Base-by-base conservation (phyloP, 1,139 yeast genomes). In the Hyphopichia burtonii region DNA sequence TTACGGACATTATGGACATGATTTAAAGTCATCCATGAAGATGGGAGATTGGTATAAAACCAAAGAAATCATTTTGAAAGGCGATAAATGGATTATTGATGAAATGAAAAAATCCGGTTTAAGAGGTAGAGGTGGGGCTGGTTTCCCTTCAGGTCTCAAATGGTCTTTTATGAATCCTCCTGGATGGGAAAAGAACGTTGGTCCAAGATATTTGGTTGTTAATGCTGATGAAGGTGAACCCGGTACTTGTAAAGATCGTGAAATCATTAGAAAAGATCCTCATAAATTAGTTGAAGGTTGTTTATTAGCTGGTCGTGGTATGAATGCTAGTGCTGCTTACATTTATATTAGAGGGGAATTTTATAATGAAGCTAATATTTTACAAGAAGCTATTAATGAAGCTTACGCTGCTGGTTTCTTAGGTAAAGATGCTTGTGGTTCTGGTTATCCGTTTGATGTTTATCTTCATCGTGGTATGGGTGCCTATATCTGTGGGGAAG, bases 141-240 rank as follows among this genome's bases (percentile, higher is more conserved):
- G 96, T 19, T 87, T 87, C 74, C 96, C 96, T 40, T 81, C 90
- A 20, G 96, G 96, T 38, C 76, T 87, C 58, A 87, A 87, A 66
- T 87, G 94, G 94, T 85, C 94, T 16, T 87, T 87, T 60, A 87
- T 87, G 96, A 87, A 87, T 68, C 96, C 96, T 41, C 96, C 96
- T 40, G 93, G 93, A 47, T 87, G 96, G 96, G 94, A 87, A 52
- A 87, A 86, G 63, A 86, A 86, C 64, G 70, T 66, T 16, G 96
- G 96, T 18, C 93, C 96, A 48, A 78, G 95, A 62, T 87, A 87
- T 62, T 75, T 87, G 50, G 94, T 87, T 40, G 89, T 87, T 56
- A 87, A 87, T 65, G 96, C 96, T 45, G 96, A 88, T 72, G 96
- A 87, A 67, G 96, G 96, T 56, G 96, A 87, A 65, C 96, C 96